These are phyloP conservation scores for Pseudogymnoascus sp. DNA, from an alignment of 2,329 filamentous ascomycete genomes.

Conservation along the genomic window DNA sequence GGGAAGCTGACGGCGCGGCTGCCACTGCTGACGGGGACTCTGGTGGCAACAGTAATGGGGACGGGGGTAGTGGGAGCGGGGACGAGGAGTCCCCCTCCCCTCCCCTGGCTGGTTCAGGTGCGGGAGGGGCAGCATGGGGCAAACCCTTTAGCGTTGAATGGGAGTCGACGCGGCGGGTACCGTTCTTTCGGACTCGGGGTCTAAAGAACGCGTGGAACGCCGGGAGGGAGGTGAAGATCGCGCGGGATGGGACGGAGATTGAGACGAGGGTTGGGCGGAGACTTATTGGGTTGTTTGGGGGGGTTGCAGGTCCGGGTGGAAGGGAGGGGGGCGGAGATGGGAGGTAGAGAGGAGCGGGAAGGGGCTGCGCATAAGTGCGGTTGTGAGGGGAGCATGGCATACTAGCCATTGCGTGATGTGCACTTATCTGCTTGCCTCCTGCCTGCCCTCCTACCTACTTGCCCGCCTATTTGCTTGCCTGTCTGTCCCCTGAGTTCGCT, in stretches of 20 bases:
- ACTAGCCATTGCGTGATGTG: background rate
- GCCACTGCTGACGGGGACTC: conserved; percentile 42
- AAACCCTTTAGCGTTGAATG: conserved; percentile 90
- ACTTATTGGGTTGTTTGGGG: conserved; percentile 73
- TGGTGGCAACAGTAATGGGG: conserved; percentile 27
- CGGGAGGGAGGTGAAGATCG: conserved; percentile 93
- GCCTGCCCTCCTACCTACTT: background rate
- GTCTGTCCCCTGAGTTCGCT: background rate
- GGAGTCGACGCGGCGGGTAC: conserved; percentile 75
- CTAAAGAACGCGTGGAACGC: conserved; percentile 92
- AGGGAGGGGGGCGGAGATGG: background rate
- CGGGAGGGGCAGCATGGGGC: conserved; percentile 57
- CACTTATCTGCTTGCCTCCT: background rate
- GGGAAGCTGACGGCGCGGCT: conserved; percentile 71
- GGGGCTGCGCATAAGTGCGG: background rate
- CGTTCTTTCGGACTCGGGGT: conserved; percentile 83
- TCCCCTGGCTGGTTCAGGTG: conserved; percentile 25
- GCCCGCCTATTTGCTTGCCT: background rate
- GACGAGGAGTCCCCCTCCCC: conserved; percentile 31
- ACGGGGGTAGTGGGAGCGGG: conserved; percentile 33
- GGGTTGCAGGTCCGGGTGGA: conserved; percentile 21
- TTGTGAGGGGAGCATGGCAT: background rate
- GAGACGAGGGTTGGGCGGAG: conserved; percentile 74
- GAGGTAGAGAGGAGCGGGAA: background rate
- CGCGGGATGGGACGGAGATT: conserved; percentile 86